These are phyloP conservation scores for Cerrena zonata DNA, from an alignment of 1,284 basidiomycete species.

Conservation along the genomic window DNA sequence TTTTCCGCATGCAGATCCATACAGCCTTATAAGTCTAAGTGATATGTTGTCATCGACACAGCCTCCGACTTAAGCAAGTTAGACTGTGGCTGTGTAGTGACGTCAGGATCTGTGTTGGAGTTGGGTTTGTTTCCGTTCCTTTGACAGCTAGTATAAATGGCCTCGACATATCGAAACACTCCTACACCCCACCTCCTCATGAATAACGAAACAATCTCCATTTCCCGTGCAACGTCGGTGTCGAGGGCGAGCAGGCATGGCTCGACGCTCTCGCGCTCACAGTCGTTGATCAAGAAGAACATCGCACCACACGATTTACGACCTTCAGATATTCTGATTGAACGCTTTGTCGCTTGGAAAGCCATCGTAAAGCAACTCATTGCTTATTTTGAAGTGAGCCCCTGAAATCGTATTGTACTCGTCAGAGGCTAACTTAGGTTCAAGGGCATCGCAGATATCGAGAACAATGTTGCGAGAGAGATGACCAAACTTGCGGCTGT, in stretches of 20 bases:
- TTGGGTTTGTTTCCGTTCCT: too few relatives aligned
- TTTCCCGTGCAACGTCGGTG: conserved; percentile 66
- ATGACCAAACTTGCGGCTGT: conserved; percentile 94
- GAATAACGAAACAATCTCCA: conserved; percentile 42
- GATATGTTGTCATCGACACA: too few relatives aligned
- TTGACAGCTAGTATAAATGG: too few relatives aligned
- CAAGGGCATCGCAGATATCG: conserved; percentile 86
- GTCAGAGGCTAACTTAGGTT: conserved; percentile 15
- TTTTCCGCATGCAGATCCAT: too few relatives aligned
- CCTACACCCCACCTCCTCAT: too few relatives aligned
- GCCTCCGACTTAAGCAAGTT: too few relatives aligned
- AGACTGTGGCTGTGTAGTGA: too few relatives aligned
- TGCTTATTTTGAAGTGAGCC: conserved; percentile 67
- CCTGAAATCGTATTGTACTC: background rate
- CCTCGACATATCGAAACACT: background rate
- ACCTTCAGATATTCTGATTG: conserved; percentile 94
- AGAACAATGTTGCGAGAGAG: conserved; percentile 92
- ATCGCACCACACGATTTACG: conserved; percentile 84
- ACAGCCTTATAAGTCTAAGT: too few relatives aligned
- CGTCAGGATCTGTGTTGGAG: too few relatives aligned
- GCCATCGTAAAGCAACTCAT: conserved; percentile 93
- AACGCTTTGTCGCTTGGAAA: conserved; percentile 91
- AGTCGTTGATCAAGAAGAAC: conserved; percentile 87
- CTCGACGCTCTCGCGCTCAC: conserved; percentile 68
- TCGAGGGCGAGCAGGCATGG: conserved; percentile 58